Conservation (phyloP, 371 early-diverging fungal genomes). For the Apophysomyces sp. region DNA sequence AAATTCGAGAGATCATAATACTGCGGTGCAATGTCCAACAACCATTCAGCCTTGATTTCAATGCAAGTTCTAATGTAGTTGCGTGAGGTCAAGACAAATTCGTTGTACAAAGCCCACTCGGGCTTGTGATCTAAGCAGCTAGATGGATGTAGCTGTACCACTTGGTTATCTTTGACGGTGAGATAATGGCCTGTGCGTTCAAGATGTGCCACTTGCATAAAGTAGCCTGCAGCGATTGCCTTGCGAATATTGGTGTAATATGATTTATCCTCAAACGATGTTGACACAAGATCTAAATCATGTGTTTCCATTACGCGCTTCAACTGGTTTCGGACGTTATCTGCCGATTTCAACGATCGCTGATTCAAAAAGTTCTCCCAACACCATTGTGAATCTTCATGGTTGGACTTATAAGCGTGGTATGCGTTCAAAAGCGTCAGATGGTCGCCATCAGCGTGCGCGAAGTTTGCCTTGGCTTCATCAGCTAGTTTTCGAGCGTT, state of each 20-base stretch:
- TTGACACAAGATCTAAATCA: slow-evolving; percentile 70
- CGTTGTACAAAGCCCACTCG: slow-evolving; percentile 97
- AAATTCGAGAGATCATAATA: slow-evolving; percentile 76
- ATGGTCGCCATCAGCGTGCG: slow-evolving; percentile 90
- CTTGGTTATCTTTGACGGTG: slow-evolving; percentile 96
- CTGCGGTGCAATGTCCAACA: slow-evolving; percentile 83
- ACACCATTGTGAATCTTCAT: slow-evolving; percentile 86
- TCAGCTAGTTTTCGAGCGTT: slow-evolving; percentile 88
- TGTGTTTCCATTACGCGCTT: slow-evolving; percentile 80
- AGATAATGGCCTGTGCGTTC: slow-evolving; percentile 88
- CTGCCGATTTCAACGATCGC: slow-evolving; percentile 88
- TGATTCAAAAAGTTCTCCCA: slow-evolving; percentile 88
- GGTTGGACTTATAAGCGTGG: slow-evolving; percentile 79
- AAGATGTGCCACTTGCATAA: slow-evolving; percentile 97
- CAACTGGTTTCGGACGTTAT: slow-evolving; percentile 89
- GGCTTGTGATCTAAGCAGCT: slow-evolving; percentile 85
- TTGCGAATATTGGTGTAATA: slow-evolving; percentile 87
- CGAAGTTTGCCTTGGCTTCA: slow-evolving; percentile 90
- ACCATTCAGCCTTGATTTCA: slow-evolving; percentile 90
- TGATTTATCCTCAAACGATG: slow-evolving; percentile 68
- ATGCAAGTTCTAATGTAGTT: slow-evolving; percentile 95
- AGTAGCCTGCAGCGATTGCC: slow-evolving; percentile 89
- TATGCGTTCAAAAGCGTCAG: slow-evolving; percentile 94
- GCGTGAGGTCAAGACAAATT: slow-evolving; percentile 95
- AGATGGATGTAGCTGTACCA: slow-evolving; percentile 95